A percentile compares a stretch with the other conserved stretches of the same genome.
Conservation (phyloP, 805 yeast genomes). For the Wickerhamiella kurtzmanii region DNA sequence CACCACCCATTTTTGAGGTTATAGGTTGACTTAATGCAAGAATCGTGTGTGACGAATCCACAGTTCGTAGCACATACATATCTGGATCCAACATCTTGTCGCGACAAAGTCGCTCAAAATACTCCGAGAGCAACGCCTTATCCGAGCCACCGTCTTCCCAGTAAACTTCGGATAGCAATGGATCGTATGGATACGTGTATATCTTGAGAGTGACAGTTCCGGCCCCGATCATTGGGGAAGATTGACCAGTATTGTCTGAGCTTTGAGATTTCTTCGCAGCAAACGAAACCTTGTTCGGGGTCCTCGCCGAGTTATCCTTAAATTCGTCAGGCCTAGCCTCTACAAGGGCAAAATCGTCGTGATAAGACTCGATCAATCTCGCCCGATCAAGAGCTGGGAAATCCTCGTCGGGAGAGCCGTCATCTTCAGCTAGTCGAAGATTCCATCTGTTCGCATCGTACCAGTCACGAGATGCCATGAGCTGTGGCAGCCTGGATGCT, state of each 20-base stretch:
- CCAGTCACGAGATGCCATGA: conserved; percentile 20
- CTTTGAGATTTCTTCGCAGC: background rate
- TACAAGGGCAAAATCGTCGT: conserved; percentile 72
- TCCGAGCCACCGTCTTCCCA: conserved; percentile 20
- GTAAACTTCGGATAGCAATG: conserved; percentile 19
- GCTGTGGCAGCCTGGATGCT: conserved; percentile 16
- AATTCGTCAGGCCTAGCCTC: conserved; percentile 32
- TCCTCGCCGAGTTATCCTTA: conserved; percentile 22
- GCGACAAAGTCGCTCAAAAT: conserved; percentile 24
- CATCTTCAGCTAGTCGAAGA: conserved; percentile 77
- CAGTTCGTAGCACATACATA: conserved; percentile 23
- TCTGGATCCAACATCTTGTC: conserved; percentile 22
- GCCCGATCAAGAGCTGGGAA: conserved; percentile 76
- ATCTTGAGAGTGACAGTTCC: conserved; percentile 11
- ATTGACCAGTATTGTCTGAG: background rate
- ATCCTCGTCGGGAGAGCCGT: conserved; percentile 78
- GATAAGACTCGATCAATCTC: conserved; percentile 52
- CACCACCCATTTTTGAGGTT: background rate
- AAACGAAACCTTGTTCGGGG: conserved; percentile 22
- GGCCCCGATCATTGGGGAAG: conserved; percentile 1
- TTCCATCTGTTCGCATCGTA: conserved; percentile 60
- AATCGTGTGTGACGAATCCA: conserved; percentile 17
- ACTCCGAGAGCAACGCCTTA: conserved; percentile 14
- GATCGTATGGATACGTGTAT: conserved; percentile 25
- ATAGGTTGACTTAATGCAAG: conserved; percentile 7